Evolutionary conservation across 768 basidiomycete species (phyloP).

Genomic region (Sporobolomyces roseus): DNA sequence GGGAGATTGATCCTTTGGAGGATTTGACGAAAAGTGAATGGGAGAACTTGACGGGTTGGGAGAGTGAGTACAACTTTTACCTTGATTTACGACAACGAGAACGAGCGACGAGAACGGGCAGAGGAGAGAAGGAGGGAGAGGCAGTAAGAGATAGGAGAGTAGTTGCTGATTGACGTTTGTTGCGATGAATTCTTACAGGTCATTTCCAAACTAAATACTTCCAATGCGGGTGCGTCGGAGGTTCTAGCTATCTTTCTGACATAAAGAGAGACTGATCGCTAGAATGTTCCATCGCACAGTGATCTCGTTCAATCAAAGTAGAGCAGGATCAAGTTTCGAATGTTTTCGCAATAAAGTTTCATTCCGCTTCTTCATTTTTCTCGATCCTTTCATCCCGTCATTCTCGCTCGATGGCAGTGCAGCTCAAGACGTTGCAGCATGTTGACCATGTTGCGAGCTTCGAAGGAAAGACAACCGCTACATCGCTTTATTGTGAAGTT

Average conservation of each 20-base stretch:
- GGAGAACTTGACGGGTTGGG: slow-evolving; percentile 42
- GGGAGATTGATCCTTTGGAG: slow-evolving; percentile 74
- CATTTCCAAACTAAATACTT: slow-evolving; percentile 18
- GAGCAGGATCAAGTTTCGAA: too few species aligned
- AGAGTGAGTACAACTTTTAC: slow-evolving; percentile 11
- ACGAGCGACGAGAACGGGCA: too few species aligned
- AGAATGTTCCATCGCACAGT: not conserved
- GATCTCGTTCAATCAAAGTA: not conserved
- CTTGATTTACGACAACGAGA: not conserved
- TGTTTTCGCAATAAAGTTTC: too few species aligned
- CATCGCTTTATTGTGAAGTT: too few species aligned
- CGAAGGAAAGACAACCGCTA: too few species aligned
- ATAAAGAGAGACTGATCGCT: not conserved
- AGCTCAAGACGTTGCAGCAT: too few species aligned
- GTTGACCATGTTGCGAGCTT: too few species aligned
- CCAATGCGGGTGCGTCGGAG: slow-evolving; percentile 7
- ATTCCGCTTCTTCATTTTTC: too few species aligned
- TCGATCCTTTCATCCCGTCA: too few species aligned
- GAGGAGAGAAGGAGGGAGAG: not conserved
- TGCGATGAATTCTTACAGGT: not conserved
- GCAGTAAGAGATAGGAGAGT: too few species aligned
- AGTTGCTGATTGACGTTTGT: not conserved
- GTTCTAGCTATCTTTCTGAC: not conserved
- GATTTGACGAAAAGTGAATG: slow-evolving; percentile 58
- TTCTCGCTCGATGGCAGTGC: too few species aligned